These are phyloP conservation scores for Starmerella bombicola DNA, from an alignment of 805 yeast genomes.

Conservation along the genomic window DNA sequence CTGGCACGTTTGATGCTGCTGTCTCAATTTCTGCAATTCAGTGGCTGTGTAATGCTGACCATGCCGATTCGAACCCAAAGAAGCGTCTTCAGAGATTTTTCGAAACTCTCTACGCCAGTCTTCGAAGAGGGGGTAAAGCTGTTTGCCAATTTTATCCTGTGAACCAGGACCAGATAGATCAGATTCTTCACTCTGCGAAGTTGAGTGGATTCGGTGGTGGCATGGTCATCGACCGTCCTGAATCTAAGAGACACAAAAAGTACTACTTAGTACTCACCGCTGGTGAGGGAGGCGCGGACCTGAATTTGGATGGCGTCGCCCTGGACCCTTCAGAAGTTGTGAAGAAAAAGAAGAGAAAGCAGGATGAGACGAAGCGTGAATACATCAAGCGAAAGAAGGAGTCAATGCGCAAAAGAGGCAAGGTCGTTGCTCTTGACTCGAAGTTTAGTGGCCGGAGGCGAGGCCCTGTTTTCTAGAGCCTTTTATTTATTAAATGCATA, in stretches of 20 bases:
- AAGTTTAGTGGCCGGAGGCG: constrained; percentile 83
- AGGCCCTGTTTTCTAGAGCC: constrained; percentile 43
- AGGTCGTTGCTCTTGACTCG: constrained; percentile 74
- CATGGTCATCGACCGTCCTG: constrained; percentile 84
- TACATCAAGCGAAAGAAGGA: constrained; percentile 86
- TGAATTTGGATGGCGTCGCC: constrained; percentile 68
- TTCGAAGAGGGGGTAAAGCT: constrained; percentile 90
- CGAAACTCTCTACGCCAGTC: constrained; percentile 71
- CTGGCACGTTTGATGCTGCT: constrained; percentile 95
- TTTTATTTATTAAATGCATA: constrained; percentile 9
- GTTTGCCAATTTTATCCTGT: constrained; percentile 95
- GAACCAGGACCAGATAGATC: constrained; percentile 71
- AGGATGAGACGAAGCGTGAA: constrained; percentile 62
- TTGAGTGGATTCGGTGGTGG: constrained; percentile 96
- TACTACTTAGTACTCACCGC: constrained; percentile 83
- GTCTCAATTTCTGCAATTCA: constrained; percentile 90
- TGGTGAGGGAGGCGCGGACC: constrained; percentile 58
- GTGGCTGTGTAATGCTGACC: constrained; percentile 96
- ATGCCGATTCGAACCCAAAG: constrained; percentile 69
- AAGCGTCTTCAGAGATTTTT: constrained; percentile 69
- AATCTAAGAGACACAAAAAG: constrained; percentile 79
- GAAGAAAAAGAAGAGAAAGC: constrained; percentile 32
- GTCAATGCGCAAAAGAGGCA: constrained; percentile 82
- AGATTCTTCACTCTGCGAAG: constrained; percentile 73
- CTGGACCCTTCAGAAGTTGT: constrained; percentile 41